Evolutionary conservation across 768 basidiomycete genomes (phyloP).

Genomic region (Leccinum subtestaceum): DNA sequence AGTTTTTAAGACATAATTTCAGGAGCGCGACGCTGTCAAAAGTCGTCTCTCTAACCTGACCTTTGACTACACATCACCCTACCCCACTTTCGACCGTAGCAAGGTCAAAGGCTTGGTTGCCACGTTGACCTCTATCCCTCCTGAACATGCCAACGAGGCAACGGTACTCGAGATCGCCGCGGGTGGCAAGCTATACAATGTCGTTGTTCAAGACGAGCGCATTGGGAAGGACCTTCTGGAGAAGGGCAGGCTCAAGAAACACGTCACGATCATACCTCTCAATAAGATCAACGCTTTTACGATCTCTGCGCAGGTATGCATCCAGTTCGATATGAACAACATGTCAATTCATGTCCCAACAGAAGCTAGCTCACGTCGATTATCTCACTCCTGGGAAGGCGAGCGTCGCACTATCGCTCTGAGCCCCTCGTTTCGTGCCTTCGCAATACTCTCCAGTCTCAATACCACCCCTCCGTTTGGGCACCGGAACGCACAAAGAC

Average conservation of each 20-base stretch:
- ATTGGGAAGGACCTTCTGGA: slow-evolving; percentile 84
- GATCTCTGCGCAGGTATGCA: slow-evolving; percentile 46
- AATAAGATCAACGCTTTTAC: slow-evolving; percentile 79
- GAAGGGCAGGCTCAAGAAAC: slow-evolving; percentile 74
- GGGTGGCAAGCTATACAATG: slow-evolving; percentile 86
- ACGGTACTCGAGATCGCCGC: slow-evolving; percentile 93
- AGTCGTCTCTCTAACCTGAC: slow-evolving; percentile 67
- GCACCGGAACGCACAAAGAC: too few relatives aligned
- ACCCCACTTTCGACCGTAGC: slow-evolving; percentile 74
- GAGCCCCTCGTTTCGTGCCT: too few relatives aligned
- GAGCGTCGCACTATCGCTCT: slow-evolving; percentile 78
- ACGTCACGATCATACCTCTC: slow-evolving; percentile 90
- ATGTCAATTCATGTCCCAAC: not conserved
- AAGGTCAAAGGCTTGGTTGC: slow-evolving; percentile 93
- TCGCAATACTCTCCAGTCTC: too few relatives aligned
- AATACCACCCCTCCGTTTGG: too few relatives aligned
- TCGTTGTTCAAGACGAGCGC: slow-evolving; percentile 88
- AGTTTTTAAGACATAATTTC: slow-evolving; percentile 6
- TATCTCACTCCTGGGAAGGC: slow-evolving; percentile 77
- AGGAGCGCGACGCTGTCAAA: slow-evolving; percentile 70
- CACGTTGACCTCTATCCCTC: slow-evolving; percentile 74
- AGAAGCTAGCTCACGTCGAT: slow-evolving; percentile 79
- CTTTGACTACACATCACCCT: slow-evolving; percentile 80
- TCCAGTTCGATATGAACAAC: not conserved
- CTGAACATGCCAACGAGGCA: slow-evolving; percentile 69